Conservation (phyloP, 495 filamentous ascomycete species). For the Trichoderma erinaceum region DNA sequence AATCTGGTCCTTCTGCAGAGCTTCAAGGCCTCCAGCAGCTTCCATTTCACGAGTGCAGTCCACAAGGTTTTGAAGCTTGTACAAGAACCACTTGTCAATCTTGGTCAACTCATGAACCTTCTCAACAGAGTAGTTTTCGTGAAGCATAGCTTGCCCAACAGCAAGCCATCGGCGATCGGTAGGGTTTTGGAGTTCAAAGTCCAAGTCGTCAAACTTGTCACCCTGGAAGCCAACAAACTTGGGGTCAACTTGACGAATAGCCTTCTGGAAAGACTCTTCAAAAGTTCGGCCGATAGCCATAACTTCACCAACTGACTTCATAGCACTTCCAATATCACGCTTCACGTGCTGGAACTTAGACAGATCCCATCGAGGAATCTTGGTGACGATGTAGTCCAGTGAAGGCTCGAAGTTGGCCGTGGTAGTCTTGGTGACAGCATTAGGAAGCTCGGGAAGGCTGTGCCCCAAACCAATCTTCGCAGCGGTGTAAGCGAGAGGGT, state of each 20-base stretch:
- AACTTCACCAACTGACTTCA: conserved; percentile 98
- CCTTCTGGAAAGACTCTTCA: conserved; percentile 99
- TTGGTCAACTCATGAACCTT: conserved; percentile 87
- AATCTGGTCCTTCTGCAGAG: conserved; percentile 79
- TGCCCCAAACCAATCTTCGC: conserved; percentile 96
- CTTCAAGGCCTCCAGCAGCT: conserved; percentile 78
- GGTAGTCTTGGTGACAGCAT: conserved; percentile 95
- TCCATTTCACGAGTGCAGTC: conserved; percentile 82
- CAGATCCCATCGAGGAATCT: conserved; percentile 96
- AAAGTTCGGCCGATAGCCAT: conserved; percentile 99
- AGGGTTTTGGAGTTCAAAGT: conserved; percentile 83
- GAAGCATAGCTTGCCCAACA: conserved; percentile 94
- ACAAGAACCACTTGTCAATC: conserved; percentile 94
- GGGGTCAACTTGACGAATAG: conserved; percentile 92
- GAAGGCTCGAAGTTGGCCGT: conserved; percentile 98
- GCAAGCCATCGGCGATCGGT: conserved; percentile 95
- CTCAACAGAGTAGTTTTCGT: conserved; percentile 91
- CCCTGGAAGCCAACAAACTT: conserved; percentile 90
- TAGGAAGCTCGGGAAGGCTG: conserved; percentile 88
- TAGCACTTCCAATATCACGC: conserved; percentile 91
- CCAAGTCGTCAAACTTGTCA: conserved; percentile 86
- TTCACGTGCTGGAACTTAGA: conserved; percentile 98
- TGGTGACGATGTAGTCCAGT: conserved; percentile 94
- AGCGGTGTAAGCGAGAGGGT: conserved; percentile 92
- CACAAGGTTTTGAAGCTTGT: conserved; percentile 96